Evolutionary conservation across 2,329 filamentous ascomycete genomes (phyloP), one percentile per base, ranked within the genome.

Genomic region (Alternaria infectoria): DNA sequence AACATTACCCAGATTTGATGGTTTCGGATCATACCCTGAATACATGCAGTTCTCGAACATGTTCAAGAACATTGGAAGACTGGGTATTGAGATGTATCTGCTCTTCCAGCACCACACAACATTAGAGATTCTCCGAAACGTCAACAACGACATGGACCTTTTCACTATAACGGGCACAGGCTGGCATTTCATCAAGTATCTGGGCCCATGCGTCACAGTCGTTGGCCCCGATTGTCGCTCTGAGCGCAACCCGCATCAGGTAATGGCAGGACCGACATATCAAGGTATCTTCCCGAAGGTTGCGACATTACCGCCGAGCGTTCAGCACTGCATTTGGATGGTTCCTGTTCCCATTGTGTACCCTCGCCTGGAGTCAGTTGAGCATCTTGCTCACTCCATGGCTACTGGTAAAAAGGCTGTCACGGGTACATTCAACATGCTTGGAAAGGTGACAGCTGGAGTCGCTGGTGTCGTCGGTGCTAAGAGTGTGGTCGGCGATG

Each of bases 101-200:
- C 87, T 99, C 8, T 99, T 99, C 85, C 96, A 99, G 77, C 96
- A 99, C 76, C 96, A 99, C 79, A 98, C 96, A 0, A 98, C 95
- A 0, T 86, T 96, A 4, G 96, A 98, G 76, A 92, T 98, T 45
- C 88, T 99, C 61, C 91, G 94, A 56, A 95, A 97, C 71, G 90
- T 97, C 61, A 91, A 87, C 74, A 92, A 92, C 50, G 96, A 99
- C 75, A 86, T 90, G 51, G 96, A 99, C 73, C 88, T 99, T 6
- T 99, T 99, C 81, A 98, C 95, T 2, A 91, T 99, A 59, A 98
- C 96, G 0, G 95, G 96, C n/a, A 91, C 91, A 19, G 96, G 96
- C 8, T 99, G 96, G 96, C 96, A 99, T 80, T 99, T 98, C 79
- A 89, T 99, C 81, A 99, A 99, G 81, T 97, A 92, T 73, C 88